These are phyloP conservation scores for Cyberlindnera mrakii DNA, from an alignment of 805 yeast genomes.

Conservation along the genomic window DNA sequence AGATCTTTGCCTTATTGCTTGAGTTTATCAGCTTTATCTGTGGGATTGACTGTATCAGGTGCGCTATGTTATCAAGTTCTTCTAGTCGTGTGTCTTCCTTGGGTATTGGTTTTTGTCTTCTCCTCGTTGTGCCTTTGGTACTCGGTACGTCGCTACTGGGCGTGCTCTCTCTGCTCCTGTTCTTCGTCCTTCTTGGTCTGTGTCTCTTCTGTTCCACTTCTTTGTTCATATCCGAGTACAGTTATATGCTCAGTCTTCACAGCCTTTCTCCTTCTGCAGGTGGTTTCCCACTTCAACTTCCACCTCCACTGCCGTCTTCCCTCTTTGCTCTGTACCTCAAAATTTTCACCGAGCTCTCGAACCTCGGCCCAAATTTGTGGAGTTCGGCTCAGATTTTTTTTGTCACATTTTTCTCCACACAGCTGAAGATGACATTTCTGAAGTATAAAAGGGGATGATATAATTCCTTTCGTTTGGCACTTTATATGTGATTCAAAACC, in stretches of 20 bases:
- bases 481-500: not conserved
- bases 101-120: not conserved
- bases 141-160: not conserved
- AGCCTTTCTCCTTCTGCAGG: too few species aligned
- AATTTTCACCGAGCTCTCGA: not conserved
- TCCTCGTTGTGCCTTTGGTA: too few species aligned
- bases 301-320: too few species aligned
- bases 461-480: not conserved
- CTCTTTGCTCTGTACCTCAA: not conserved
- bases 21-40: conserved; percentile 17
- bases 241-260: too few species aligned
- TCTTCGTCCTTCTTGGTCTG: not conserved
- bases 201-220: too few species aligned
- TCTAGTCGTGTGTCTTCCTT: conserved; percentile 7
- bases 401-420: not conserved
- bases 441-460: not conserved
- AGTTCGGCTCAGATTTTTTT: not conserved
- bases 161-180: not conserved
- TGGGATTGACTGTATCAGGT: conserved; percentile 5
- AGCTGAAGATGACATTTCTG: not conserved
- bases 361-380: not conserved
- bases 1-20: conserved; percentile 13
- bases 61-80: conserved; percentile 12
- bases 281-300: too few species aligned
- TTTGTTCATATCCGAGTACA: not conserved